A percentile compares a stretch with the other conserved stretches of the same genome.
Evolutionary conservation across 2,329 filamentous ascomycete species (phyloP).

Genomic region (Phaeosphaeria sp.): DNA sequence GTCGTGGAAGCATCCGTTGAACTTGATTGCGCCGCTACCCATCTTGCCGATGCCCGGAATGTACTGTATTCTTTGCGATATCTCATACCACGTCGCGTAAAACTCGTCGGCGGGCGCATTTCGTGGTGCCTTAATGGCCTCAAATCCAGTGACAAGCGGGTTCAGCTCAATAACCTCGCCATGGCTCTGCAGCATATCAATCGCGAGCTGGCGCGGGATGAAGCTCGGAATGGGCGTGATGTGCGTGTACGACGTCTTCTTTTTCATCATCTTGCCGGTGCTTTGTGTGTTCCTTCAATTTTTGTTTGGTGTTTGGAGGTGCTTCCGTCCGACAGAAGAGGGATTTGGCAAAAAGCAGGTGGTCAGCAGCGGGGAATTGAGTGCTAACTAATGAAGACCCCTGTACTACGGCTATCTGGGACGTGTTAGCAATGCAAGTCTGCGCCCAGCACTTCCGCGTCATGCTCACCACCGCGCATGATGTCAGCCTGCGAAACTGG

Average conservation of each 20-base stretch:
- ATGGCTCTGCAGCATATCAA: conserved; percentile 75
- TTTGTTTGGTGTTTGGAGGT: background rate
- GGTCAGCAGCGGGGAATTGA: conserved; percentile 3
- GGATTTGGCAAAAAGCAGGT: conserved; percentile 1
- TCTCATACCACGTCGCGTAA: conserved; percentile 78
- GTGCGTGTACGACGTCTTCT: conserved; percentile 70
- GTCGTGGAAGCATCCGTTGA: conserved; percentile 75
- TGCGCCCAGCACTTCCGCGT: conserved; percentile 19
- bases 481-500: conserved; percentile 22
- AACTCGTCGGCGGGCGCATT: conserved; percentile 73
- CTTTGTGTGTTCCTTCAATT: background rate
- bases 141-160: conserved; percentile 69
- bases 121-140: conserved; percentile 70
- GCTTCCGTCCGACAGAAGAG: background rate
- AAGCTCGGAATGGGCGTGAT: conserved; percentile 73
- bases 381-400: conserved; percentile 1
- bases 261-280: conserved; percentile 51
- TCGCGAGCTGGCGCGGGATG: conserved; percentile 73
- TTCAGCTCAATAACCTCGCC: conserved; percentile 74
- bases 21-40: conserved; percentile 69
- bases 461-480: conserved; percentile 33
- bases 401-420: conserved; percentile 12
- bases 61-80: conserved; percentile 71
- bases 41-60: conserved; percentile 70
- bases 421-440: conserved; percentile 9